A percentile compares a stretch with the other conserved stretches of the same genome.
Conservation (phyloP, 768 basidiomycete species). For the Cystofilobasidium bisporidii region DNA sequence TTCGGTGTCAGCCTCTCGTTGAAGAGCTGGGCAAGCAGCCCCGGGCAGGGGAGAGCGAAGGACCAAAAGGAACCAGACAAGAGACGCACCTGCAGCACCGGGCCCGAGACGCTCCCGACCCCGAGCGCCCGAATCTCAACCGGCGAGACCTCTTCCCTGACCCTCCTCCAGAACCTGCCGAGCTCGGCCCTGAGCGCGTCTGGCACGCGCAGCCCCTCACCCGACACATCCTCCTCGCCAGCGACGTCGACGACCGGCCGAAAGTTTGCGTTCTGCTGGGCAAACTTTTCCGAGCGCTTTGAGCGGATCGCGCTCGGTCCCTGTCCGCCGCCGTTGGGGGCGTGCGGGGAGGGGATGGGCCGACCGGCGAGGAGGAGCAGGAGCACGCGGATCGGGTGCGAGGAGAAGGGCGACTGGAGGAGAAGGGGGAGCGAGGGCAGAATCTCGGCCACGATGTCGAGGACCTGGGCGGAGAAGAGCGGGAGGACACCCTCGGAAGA, state of each 20-base stretch:
- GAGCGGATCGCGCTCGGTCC: slow-evolving; percentile 50
- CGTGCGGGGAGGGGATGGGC: slow-evolving; percentile 27
- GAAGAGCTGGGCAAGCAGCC: no score
- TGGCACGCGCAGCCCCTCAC: slow-evolving; percentile 40
- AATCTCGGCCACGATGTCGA: slow-evolving; percentile 53
- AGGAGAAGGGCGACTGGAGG: slow-evolving; percentile 76
- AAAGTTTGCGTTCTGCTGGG: slow-evolving; percentile 64
- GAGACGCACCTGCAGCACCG: slow-evolving; percentile 51
- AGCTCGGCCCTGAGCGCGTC: slow-evolving; percentile 47
- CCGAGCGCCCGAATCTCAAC: slow-evolving; percentile 72
- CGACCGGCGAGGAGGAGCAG: slow-evolving; percentile 64
- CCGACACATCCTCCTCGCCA: slow-evolving; percentile 36
- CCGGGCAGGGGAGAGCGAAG: no score
- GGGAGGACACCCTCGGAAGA: slow-evolving; percentile 32
- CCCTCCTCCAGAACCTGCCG: slow-evolving; percentile 45
- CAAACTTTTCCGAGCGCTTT: slow-evolving; percentile 54
- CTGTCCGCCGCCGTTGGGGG: slow-evolving; percentile 9
- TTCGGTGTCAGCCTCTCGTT: no score
- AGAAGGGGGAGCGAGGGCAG: slow-evolving; percentile 54
- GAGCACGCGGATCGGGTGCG: slow-evolving; percentile 75
- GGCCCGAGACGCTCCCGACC: slow-evolving; percentile 57
- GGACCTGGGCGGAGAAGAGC: slow-evolving; percentile 39
- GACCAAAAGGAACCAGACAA: no score
- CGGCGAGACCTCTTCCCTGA: slow-evolving; percentile 50
- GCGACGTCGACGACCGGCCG: slow-evolving; percentile 55